These are phyloP conservation scores for Saccharomyces hybrid DNA, from an alignment of 1,139 yeast genomes.

Conservation along the genomic window DNA sequence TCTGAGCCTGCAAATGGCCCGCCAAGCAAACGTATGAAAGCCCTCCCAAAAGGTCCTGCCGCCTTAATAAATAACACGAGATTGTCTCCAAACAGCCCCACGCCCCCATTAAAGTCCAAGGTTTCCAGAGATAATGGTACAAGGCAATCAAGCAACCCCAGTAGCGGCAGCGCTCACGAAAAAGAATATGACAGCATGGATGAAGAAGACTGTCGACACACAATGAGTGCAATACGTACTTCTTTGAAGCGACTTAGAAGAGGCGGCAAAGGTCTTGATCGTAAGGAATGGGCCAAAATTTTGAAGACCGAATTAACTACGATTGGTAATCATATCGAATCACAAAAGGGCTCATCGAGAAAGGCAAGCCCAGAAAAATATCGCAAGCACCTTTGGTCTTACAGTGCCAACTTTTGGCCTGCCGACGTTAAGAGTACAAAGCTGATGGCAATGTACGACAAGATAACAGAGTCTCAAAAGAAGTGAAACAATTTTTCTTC, in stretches of 20 bases:
- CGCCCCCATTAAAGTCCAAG: constrained; percentile 2
- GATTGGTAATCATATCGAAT: constrained; percentile 54
- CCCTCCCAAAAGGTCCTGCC: constrained; percentile 19
- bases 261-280: constrained; percentile 76
- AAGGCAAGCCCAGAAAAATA: constrained; percentile 13
- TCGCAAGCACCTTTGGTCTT: constrained; percentile 78
- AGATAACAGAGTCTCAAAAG: constrained; percentile 34
- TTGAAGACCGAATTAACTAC: constrained; percentile 65
- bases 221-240: constrained; percentile 64
- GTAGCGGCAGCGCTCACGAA: constrained; percentile 28
- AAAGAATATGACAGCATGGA: constrained; percentile 78
- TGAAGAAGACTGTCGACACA: constrained; percentile 57
- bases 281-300: constrained; percentile 74
- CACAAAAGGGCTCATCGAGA: constrained; percentile 13
- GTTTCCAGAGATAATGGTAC: constrained; percentile 1
- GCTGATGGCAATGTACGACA: constrained; percentile 78
- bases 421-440: constrained; percentile 75
- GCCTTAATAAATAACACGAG: constrained; percentile 2
- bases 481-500: neutral
- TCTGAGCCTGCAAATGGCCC: neutral
- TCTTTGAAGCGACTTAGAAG: constrained; percentile 68
- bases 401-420: constrained; percentile 92
- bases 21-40: constrained; percentile 10
- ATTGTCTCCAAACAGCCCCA: neutral
- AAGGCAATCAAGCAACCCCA: constrained; percentile 1